Percentiles rank a stretch among this genome's conserved stretches.
Conservation (phyloP, 352 stramenopile genomes). For the Globisporangium heterothallicum region DNA sequence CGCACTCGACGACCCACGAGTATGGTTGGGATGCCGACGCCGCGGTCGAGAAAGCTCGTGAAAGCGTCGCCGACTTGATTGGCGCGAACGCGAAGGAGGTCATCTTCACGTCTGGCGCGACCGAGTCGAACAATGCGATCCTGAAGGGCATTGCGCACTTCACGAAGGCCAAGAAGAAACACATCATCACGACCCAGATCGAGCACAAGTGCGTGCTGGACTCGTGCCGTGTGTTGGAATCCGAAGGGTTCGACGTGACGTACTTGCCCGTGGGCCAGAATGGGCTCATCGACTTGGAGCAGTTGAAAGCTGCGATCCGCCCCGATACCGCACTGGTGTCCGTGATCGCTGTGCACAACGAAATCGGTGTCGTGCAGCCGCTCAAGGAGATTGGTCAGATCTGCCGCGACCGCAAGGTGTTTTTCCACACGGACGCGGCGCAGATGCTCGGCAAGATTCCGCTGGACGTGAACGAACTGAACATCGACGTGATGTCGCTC, state of each 20-base stretch:
- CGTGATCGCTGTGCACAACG: slow-evolving; percentile 99
- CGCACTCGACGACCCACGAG: slow-evolving; percentile 97
- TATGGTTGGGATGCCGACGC: slow-evolving; percentile 98
- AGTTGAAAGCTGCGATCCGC: slow-evolving; percentile 92
- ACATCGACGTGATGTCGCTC: slow-evolving; percentile 99
- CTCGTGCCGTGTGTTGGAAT: slow-evolving; percentile 95
- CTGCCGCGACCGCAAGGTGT: slow-evolving; percentile 90
- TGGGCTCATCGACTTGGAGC: slow-evolving; percentile 93
- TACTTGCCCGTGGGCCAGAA: slow-evolving; percentile 94
- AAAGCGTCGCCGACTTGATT: slow-evolving; percentile 91
- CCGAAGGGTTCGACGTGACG: slow-evolving; percentile 97
- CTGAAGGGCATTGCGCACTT: slow-evolving; percentile 98
- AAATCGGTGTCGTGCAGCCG: slow-evolving; percentile 98
- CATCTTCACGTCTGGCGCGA: slow-evolving; percentile 98
- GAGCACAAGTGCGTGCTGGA: slow-evolving; percentile 98
- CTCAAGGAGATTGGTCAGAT: slow-evolving; percentile 96
- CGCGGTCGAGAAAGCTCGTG: slow-evolving; percentile 89
- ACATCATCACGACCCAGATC: slow-evolving; percentile 99
- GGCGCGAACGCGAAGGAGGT: slow-evolving; percentile 97
- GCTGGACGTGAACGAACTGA: slow-evolving; percentile 97
- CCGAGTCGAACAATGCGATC: slow-evolving; percentile 98
- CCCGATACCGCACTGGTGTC: slow-evolving; percentile 95
- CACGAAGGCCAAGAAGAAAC: slow-evolving; percentile 93
- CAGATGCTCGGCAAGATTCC: slow-evolving; percentile 98
- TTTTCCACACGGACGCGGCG: slow-evolving; percentile 99